Percentiles rank a stretch among this genome's conserved stretches.
Evolutionary conservation across 2,329 filamentous ascomycete genomes (phyloP).

Genomic region (Colletotrichum orbiculare): DNA sequence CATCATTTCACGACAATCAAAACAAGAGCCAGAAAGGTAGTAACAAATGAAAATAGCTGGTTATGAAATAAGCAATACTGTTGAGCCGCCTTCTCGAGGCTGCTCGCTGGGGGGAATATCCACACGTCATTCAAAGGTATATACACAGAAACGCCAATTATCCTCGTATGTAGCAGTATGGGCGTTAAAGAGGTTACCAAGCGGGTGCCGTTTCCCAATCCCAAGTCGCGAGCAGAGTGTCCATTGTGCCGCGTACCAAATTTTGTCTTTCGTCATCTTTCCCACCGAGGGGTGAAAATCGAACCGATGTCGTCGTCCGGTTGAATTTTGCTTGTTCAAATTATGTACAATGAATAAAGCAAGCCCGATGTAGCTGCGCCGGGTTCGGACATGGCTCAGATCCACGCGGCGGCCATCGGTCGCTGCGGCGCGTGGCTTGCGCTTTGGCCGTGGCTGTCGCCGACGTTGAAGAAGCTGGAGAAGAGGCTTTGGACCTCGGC

Average conservation of each 20-base stretch:
- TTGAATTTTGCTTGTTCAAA: conserved; percentile 22
- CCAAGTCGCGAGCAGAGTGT: conserved; percentile 5
- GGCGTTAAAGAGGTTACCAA: not conserved
- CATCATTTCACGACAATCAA: not conserved
- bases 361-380: not conserved
- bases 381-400: conserved; percentile 46
- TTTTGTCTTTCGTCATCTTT: conserved; percentile 18
- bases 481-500: conserved; percentile 80
- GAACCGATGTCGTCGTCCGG: conserved; percentile 16
- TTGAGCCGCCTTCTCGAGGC: conserved; percentile 8
- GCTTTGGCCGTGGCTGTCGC: conserved; percentile 39
- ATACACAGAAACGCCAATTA: conserved; percentile 35
- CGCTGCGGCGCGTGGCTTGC: conserved; percentile 38
- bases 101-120: conserved; percentile 21
- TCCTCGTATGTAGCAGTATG: conserved; percentile 4
- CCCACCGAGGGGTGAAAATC: not conserved
- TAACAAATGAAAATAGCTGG: conserved; percentile 4
- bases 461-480: conserved; percentile 66
- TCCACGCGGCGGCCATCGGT: conserved; percentile 58
- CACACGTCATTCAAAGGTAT: conserved; percentile 35
- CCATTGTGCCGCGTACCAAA: conserved; percentile 4
- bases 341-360: conserved; percentile 36
- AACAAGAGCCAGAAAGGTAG: not conserved
- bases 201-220: conserved; percentile 3
- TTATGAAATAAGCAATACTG: conserved; percentile 20